Conservation (phyloP, 352 stramenopile species). For the Phytophthora macrochlamydospora region DNA sequence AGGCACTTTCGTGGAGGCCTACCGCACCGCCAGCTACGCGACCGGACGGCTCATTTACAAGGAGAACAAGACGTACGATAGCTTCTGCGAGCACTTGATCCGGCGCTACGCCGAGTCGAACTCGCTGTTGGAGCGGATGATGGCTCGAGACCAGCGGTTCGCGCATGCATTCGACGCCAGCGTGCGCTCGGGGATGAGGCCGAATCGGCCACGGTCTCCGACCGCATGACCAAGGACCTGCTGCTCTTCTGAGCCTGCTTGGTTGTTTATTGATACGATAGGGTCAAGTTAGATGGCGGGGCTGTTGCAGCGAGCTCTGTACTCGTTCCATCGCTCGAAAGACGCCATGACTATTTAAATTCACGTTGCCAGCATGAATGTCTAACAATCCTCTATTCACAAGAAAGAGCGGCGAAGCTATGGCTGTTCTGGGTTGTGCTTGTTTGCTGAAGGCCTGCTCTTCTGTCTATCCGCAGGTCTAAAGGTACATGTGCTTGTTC, state of each 20-base stretch:
- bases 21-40: conserved; percentile 84
- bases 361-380: background rate
- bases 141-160: conserved; percentile 81
- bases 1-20: conserved; percentile 83
- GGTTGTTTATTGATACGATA: conserved; percentile 20
- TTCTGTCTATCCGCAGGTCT: conserved; percentile 33
- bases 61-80: conserved; percentile 90
- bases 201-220: conserved; percentile 70
- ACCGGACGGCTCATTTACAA: conserved; percentile 87
- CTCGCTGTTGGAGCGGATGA: conserved; percentile 80
- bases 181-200: conserved; percentile 45
- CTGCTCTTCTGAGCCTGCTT: conserved; percentile 68
- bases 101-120: conserved; percentile 87
- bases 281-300: conserved; percentile 9
- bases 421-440: background rate
- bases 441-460: conserved; percentile 19
- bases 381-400: too few species aligned
- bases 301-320: conserved; percentile 10
- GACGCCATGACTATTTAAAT: conserved; percentile 31
- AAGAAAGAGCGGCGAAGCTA: too few species aligned
- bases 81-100: conserved; percentile 89
- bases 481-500: conserved; percentile 87
- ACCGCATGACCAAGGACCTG: conserved; percentile 87
- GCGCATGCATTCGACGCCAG: conserved; percentile 50
- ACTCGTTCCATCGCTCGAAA: conserved; percentile 1